These are phyloP conservation scores for Pleurotus sapidus DNA, from an alignment of 768 basidiomycete genomes.

Conservation along the genomic window DNA sequence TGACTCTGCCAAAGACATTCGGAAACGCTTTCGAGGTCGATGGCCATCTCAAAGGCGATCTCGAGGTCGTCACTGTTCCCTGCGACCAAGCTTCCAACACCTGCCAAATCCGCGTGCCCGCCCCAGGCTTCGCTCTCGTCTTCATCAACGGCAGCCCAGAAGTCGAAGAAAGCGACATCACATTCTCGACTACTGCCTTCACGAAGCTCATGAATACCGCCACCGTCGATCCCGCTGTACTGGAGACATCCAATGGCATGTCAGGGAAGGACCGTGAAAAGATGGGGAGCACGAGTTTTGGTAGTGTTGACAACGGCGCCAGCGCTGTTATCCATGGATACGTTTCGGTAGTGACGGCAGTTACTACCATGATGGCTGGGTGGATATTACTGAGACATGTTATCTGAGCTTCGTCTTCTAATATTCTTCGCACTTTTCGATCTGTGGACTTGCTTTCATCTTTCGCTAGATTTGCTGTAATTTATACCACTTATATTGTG, in stretches of 20 bases:
- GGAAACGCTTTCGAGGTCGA: conserved; percentile 52
- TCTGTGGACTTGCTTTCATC: too few species aligned
- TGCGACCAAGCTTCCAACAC: conserved; percentile 51
- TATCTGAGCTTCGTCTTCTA: too few species aligned
- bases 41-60: conserved; percentile 53
- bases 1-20: not conserved
- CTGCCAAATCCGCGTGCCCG: conserved; percentile 60
- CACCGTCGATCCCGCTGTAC: conserved; percentile 47
- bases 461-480: too few species aligned
- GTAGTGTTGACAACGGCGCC: not conserved
- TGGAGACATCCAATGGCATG: conserved; percentile 55
- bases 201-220: conserved; percentile 52
- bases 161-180: conserved; percentile 27
- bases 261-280: conserved; percentile 22
- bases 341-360: not conserved
- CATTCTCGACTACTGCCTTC: conserved; percentile 54
- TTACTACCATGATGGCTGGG: not conserved
- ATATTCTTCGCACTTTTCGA: too few species aligned
- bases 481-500: too few species aligned
- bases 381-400: conserved; percentile 4
- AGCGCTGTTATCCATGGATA: not conserved
- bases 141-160: conserved; percentile 51
- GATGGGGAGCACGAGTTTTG: conserved; percentile 29
- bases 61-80: conserved; percentile 47
- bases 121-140: conserved; percentile 74